Evolutionary conservation across 2,329 filamentous ascomycete species (phyloP).

Genomic region (Sclerotinia borealis): DNA sequence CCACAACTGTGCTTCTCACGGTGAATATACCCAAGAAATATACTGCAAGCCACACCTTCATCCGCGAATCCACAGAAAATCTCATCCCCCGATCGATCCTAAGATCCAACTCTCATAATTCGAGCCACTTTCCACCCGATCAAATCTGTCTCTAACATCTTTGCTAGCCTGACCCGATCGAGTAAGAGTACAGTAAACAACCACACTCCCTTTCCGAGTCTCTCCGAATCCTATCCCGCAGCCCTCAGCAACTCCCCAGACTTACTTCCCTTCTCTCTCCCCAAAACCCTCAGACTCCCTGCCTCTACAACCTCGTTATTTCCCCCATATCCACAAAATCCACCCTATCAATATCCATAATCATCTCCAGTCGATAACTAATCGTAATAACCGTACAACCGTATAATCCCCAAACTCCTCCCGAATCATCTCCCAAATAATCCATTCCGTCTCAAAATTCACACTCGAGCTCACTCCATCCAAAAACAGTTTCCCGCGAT

Average conservation of each 20-base stretch:
- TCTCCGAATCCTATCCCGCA: too few relatives aligned
- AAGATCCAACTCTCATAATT: too few relatives aligned
- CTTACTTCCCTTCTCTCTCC: slow-evolving; percentile 11
- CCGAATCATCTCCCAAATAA: slow-evolving; percentile 49
- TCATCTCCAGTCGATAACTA: slow-evolving; percentile 37
- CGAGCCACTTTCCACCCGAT: too few relatives aligned
- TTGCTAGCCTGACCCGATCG: too few relatives aligned
- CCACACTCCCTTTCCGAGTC: too few relatives aligned
- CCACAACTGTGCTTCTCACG: too few relatives aligned
- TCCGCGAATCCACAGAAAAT: too few relatives aligned
- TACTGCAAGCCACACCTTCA: too few relatives aligned
- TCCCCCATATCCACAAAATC: slow-evolving; percentile 43
- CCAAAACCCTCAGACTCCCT: slow-evolving; percentile 3
- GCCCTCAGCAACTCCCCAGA: slow-evolving; percentile 16
- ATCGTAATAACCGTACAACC: slow-evolving; percentile 45
- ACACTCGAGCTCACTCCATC: slow-evolving; percentile 29
- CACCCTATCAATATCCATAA: slow-evolving; percentile 46
- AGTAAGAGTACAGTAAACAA: too few relatives aligned
- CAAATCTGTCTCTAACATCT: too few relatives aligned
- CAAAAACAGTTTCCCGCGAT: slow-evolving; percentile 33
- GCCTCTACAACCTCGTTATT: slow-evolving; percentile 15
- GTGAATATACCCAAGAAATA: too few relatives aligned
- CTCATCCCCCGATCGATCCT: too few relatives aligned
- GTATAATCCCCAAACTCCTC: slow-evolving; percentile 46
- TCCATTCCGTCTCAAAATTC: slow-evolving; percentile 44